These are phyloP conservation scores for Thoreauomyces humboldtii DNA, from an alignment of 192 early-diverging fungal genomes.

Conservation along the genomic window DNA sequence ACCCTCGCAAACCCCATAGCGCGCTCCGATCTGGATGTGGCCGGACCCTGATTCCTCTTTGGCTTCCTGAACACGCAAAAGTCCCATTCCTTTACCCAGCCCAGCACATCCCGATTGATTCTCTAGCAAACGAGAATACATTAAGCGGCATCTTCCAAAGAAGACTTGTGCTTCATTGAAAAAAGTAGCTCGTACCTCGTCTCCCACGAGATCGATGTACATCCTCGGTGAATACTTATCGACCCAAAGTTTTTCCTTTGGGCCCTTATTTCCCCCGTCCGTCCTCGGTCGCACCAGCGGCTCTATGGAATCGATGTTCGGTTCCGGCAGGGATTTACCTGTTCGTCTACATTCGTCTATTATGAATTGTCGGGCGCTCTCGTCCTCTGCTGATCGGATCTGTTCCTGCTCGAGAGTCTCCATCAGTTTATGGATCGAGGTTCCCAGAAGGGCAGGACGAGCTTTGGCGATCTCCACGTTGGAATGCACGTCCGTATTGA, in stretches of 20 bases:
- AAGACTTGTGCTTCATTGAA: neutral
- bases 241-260: slow-evolving; percentile 64
- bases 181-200: slow-evolving; percentile 77
- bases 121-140: slow-evolving; percentile 34
- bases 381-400: slow-evolving; percentile 10
- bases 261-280: neutral
- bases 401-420: slow-evolving; percentile 30
- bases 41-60: too few species aligned
- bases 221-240: slow-evolving; percentile 83
- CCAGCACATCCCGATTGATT: slow-evolving; percentile 81
- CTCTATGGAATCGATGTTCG: slow-evolving; percentile 1
- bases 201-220: slow-evolving; percentile 86
- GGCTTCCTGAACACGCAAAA: slow-evolving; percentile 78
- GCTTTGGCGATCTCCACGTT: neutral
- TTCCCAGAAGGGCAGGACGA: slow-evolving; percentile 8
- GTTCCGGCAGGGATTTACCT: neutral
- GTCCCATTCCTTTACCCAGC: slow-evolving; percentile 98
- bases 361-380: neutral
- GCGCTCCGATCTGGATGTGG: too few species aligned
- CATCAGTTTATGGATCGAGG: slow-evolving; percentile 30
- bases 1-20: too few species aligned
- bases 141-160: neutral
- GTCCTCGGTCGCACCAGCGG: neutral
- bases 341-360: neutral
- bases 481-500: neutral